These are phyloP conservation scores for Tricholoma hemisulphureum DNA, from an alignment of 768 basidiomycete species.

Conservation along the genomic window DNA sequence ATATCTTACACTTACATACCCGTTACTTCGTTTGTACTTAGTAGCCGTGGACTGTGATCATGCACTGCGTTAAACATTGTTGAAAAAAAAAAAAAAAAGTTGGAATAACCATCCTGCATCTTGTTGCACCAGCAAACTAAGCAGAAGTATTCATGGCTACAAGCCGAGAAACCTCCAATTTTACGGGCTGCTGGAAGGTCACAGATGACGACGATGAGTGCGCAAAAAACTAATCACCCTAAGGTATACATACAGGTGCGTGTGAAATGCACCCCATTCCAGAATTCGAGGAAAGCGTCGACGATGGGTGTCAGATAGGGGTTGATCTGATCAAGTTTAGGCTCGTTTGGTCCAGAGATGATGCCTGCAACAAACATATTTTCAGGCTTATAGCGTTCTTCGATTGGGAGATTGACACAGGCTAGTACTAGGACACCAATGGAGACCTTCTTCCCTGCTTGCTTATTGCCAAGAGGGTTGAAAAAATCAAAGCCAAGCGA, in stretches of 20 bases:
- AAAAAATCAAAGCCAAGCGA: constrained; percentile 30
- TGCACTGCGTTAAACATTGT: too few relatives aligned
- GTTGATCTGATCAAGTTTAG: constrained; percentile 21
- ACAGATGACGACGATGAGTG: constrained; percentile 21
- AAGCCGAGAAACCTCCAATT: constrained; percentile 21
- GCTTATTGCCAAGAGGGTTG: constrained; percentile 14
- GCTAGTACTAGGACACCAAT: constrained; percentile 31
- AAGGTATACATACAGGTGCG: constrained; percentile 1
- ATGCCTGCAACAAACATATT: constrained; percentile 35
- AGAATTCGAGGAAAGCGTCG: constrained; percentile 21
- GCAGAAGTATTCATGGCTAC: constrained; percentile 3
- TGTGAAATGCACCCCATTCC: constrained; percentile 10
- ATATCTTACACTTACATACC: too few relatives aligned
- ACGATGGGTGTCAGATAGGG: constrained; percentile 25
- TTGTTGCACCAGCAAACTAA: constrained; percentile 7
- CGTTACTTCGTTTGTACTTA: too few relatives aligned
- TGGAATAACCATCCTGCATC: background rate
- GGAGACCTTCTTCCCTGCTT: constrained; percentile 25
- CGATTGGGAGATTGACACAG: constrained; percentile 36
- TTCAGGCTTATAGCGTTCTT: constrained; percentile 27
- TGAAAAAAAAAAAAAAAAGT: too few relatives aligned
- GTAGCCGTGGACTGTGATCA: too few relatives aligned
- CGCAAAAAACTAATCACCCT: constrained; percentile 7
- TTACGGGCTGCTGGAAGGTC: constrained; percentile 30
- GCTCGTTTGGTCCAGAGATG: constrained; percentile 37